These are phyloP conservation scores for Raphanus hybrid DNA, from an alignment of 441 rosid species.

Conservation along the genomic window DNA sequence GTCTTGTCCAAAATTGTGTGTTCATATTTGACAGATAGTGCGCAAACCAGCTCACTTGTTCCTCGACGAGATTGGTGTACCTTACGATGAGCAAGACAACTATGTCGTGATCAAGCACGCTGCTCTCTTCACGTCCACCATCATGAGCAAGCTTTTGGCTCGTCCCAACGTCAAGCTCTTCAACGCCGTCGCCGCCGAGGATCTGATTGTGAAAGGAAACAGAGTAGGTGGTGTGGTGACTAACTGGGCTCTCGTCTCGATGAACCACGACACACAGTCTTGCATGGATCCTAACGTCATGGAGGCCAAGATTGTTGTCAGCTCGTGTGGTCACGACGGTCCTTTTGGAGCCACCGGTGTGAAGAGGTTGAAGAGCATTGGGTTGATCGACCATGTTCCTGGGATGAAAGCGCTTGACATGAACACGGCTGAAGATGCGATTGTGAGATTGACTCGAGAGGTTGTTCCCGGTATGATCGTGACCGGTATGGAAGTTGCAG, in stretches of 20 bases:
- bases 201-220: conserved; percentile 73
- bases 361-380: conserved; percentile 81
- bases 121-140: conserved; percentile 87
- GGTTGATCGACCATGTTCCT: conserved; percentile 71
- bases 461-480: conserved; percentile 89
- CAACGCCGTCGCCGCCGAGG: conserved; percentile 90
- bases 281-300: conserved; percentile 95
- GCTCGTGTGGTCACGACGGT: conserved; percentile 92
- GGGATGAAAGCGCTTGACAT: conserved; percentile 93
- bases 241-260: conserved; percentile 88
- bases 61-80: conserved; percentile 73
- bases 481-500: conserved; percentile 93
- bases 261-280: conserved; percentile 91
- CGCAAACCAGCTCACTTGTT: conserved; percentile 87
- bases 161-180: conserved; percentile 91
- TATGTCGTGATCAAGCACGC: conserved; percentile 91
- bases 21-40: conserved; percentile 56
- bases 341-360: conserved; percentile 96
- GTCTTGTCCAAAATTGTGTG: not conserved
- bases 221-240: conserved; percentile 84
- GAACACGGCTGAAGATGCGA: conserved; percentile 89
- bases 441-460: conserved; percentile 77
- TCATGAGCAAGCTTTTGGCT: conserved; percentile 91
- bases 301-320: conserved; percentile 91
- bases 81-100: conserved; percentile 82